phyloP scores from a whole-genome alignment of 2,329 filamentous ascomycete species.

The Madurella fahalii region DNA sequence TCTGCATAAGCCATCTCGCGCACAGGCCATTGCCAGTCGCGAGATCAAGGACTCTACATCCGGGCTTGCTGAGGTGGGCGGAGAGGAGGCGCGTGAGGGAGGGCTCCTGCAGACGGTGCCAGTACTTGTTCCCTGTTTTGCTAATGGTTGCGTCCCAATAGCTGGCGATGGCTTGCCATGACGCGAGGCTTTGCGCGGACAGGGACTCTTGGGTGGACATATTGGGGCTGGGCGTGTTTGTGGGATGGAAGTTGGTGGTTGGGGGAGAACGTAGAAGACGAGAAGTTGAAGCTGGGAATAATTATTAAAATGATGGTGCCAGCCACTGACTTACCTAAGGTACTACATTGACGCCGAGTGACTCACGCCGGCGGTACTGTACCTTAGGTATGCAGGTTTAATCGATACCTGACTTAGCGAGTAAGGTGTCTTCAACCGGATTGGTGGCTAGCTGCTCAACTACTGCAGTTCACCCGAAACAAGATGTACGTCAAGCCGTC shows the following conservation, averaged over 20 bases:
- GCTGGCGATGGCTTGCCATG: slow-evolving; percentile 41
- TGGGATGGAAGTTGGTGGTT: not conserved
- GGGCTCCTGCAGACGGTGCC: slow-evolving; percentile 40
- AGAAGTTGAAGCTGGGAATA: not conserved
- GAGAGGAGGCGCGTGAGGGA: slow-evolving; percentile 35
- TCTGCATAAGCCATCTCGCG: slow-evolving; percentile 40
- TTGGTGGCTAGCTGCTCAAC: not conserved
- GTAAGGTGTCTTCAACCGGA: not conserved
- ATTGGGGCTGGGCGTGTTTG: not conserved
- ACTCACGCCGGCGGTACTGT: not conserved
- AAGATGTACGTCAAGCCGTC: too few relatives aligned
- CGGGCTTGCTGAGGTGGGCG: slow-evolving; percentile 14
- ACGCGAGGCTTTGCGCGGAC: slow-evolving; percentile 24
- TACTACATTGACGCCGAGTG: not conserved
- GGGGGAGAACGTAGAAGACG: not conserved
- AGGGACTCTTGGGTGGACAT: slow-evolving; percentile 7
- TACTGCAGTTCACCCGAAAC: too few relatives aligned
- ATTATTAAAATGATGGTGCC: not conserved
- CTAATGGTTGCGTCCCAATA: slow-evolving; percentile 42
- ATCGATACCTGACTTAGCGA: not conserved
- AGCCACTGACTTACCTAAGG: not conserved
- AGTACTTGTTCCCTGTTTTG: slow-evolving; percentile 42
- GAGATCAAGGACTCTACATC: slow-evolving; percentile 41
- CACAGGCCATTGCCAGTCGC: slow-evolving; percentile 48
- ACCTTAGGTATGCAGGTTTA: not conserved